Evolutionary conservation across 2,329 filamentous ascomycete genomes (phyloP), one percentile per base, ranked within the genome.

Genomic region (Penicillium sp.): DNA sequence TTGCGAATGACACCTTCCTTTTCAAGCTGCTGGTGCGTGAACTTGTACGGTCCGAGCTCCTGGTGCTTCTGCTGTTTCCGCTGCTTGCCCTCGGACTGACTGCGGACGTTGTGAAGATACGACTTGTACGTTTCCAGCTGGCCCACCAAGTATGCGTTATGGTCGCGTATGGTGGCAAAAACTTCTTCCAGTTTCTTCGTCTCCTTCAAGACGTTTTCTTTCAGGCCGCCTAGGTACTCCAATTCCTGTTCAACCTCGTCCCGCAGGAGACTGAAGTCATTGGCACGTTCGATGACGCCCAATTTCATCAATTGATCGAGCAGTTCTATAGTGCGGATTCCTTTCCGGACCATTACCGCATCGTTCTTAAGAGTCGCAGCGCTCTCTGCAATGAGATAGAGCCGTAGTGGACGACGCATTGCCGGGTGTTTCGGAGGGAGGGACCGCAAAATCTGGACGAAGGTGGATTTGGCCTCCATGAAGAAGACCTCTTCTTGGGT

Each of bases 61-160:
- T 96, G 80, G 56, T 95, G 89, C 71, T 96, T 95, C 69, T 91
- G 86, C 6, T 93, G 87, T 68, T 96, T 96, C 58, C 90, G 78
- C 59, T 83, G 83, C 41, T 88, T 94, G 55, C 93, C 93, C 71
- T 97, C 93, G 35, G 88, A 93, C 69, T 98, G 93, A 55, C 89
- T 94, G 60, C 93, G 86, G 41, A 98, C 93, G 60, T 98, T 98
- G 75, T 98, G 93, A 26, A 98, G 78, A 64, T 98, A 98, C 61
- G 88, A 95, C 76, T 98, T 98, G 78, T 98, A 98, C 1, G 93
- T 98, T 69, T 98, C 93, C 22, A 98, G 79, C 71, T 98, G 93
- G 38, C 87, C 86, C 46, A 96, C 87, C 17, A 98, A 79, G 68
- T 96, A 98, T 0, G 85, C 81, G 71, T 98, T 98, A 75, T 98